Evolutionary conservation across 139 green algal species (phyloP).

Genomic region (Coelastrella sp.): DNA sequence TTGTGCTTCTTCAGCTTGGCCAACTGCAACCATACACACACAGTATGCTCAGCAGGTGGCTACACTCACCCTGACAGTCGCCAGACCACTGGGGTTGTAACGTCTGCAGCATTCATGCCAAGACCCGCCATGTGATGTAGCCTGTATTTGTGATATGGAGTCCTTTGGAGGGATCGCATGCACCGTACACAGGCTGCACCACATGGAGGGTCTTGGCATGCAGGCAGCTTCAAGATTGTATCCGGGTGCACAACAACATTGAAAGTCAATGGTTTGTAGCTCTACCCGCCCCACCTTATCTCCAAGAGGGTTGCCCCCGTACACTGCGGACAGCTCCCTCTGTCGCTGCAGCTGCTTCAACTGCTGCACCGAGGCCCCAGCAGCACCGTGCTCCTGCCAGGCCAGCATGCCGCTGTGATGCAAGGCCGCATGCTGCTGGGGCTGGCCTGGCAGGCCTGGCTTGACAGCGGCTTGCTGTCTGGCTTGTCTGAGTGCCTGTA

Average conservation of each 20-base stretch:
- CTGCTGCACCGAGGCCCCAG: background rate
- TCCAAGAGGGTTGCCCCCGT: background rate
- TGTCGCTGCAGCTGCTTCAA: slow-evolving; percentile 1
- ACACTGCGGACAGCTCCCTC: background rate
- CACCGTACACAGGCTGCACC: too few species aligned
- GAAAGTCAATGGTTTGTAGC: background rate
- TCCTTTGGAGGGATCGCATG: too few species aligned
- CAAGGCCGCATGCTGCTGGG: too few species aligned
- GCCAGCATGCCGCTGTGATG: slow-evolving; percentile 29
- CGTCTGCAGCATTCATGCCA: too few species aligned
- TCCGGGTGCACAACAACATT: background rate
- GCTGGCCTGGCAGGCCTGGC: background rate
- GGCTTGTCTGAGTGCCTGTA: background rate
- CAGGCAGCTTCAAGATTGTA: background rate
- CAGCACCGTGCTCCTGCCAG: background rate
- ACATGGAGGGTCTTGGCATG: too few species aligned
- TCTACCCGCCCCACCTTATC: slow-evolving; percentile 3
- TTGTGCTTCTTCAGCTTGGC: slow-evolving; percentile 14
- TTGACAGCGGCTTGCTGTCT: background rate
- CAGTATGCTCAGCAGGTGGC: background rate
- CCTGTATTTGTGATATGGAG: too few species aligned
- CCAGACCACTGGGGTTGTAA: too few species aligned
- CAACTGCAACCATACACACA: slow-evolving; percentile 3
- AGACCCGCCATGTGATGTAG: too few species aligned
- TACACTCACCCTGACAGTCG: too few species aligned